phyloP scores from a whole-genome alignment of 305 asterid species.

The Vinca major region DNA sequence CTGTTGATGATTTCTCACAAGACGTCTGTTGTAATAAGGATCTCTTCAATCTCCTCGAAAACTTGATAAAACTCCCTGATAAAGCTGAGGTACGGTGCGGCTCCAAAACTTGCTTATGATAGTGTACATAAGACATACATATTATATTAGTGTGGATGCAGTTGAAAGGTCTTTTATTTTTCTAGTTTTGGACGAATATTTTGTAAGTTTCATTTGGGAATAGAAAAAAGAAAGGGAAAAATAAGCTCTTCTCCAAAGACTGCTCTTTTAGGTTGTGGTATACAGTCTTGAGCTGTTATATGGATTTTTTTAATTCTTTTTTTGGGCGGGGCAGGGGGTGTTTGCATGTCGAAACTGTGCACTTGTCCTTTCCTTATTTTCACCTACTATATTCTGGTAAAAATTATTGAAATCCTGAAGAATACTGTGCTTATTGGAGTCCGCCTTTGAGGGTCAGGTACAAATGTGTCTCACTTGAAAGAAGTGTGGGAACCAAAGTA shows the following conservation, averaged over 20 bases:
- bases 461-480: background rate
- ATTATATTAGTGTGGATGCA: background rate
- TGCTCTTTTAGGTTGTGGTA: background rate
- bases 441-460: background rate
- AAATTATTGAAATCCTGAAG: background rate
- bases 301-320: no score
- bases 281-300: background rate
- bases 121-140: background rate
- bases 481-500: no score
- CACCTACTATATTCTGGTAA: background rate
- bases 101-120: conserved; percentile 13
- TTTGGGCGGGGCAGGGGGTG: no score
- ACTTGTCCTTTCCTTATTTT: background rate
- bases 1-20: conserved; percentile 48
- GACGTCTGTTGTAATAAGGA: conserved; percentile 44
- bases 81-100: conserved; percentile 59
- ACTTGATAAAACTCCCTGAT: conserved; percentile 65
- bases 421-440: background rate
- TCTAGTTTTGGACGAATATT: background rate
- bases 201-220: background rate
- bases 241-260: background rate
- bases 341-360: background rate
- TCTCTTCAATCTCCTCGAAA: conserved; percentile 46
- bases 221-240: background rate
- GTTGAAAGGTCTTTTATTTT: background rate